phyloP scores from a whole-genome alignment of 371 early-diverging fungal genomes.

The Mucor saturninus region DNA sequence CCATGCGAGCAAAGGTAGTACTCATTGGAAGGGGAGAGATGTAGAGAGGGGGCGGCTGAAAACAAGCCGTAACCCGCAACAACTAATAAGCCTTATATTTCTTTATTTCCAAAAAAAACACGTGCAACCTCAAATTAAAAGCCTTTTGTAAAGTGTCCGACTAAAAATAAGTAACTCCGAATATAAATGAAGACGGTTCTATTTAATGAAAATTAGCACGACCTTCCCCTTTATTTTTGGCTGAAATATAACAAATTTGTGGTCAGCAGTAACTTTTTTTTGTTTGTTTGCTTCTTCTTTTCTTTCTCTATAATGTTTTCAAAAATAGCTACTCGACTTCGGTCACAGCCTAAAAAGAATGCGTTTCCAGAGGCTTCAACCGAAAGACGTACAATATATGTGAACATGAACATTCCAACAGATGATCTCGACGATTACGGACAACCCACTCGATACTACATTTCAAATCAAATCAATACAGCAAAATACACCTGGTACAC shows the following conservation, averaged over 20 bases:
- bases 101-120: conserved; percentile 52
- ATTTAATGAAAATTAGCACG: too few relatives aligned
- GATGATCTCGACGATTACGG: conserved; percentile 50
- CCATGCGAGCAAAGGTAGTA: too few relatives aligned
- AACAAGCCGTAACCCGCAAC: conserved; percentile 14
- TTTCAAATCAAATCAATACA: conserved; percentile 77
- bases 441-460: conserved; percentile 35
- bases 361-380: conserved; percentile 46
- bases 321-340: conserved; percentile 3
- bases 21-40: too few relatives aligned
- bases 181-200: too few relatives aligned
- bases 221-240: background rate
- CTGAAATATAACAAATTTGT: background rate
- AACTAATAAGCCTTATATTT: conserved; percentile 68
- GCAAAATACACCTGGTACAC: conserved; percentile 86
- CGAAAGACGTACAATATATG: conserved; percentile 49
- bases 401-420: conserved; percentile 47
- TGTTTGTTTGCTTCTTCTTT: background rate
- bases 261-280: conserved; percentile 5
- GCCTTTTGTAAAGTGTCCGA: too few relatives aligned
- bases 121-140: too few relatives aligned
- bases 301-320: conserved; percentile 6
- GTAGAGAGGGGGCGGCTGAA: background rate
- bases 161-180: too few relatives aligned
- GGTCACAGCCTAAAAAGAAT: conserved; percentile 26